A percentile compares a stretch with the other conserved stretches of the same genome.
Evolutionary conservation across 768 basidiomycete species (phyloP).

Genomic region (Solioccasus polychromus): DNA sequence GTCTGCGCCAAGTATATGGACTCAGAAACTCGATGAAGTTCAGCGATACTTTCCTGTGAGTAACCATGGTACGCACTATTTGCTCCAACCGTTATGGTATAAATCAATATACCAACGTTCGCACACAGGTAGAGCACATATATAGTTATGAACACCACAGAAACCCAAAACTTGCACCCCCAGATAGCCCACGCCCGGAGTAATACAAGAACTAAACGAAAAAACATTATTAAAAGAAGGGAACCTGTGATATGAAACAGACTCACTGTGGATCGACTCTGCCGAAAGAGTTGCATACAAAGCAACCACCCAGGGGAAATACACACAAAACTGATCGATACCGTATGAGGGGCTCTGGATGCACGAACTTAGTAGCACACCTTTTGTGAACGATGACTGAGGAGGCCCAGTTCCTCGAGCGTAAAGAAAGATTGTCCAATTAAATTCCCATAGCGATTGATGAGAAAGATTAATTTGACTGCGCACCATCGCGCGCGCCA

Average conservation of each 20-base stretch:
- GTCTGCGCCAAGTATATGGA: not conserved
- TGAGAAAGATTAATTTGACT: slow-evolving; percentile 12
- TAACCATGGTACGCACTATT: not conserved
- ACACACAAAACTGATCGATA: slow-evolving; percentile 8
- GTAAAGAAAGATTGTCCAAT: slow-evolving; percentile 5
- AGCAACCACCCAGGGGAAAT: not conserved
- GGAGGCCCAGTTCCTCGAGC: slow-evolving; percentile 13
- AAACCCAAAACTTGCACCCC: slow-evolving; percentile 1
- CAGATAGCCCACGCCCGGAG: slow-evolving; percentile 17
- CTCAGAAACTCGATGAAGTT: not conserved
- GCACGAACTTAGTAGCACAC: not conserved
- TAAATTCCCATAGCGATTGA: slow-evolving; percentile 17
- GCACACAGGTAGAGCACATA: slow-evolving; percentile 7
- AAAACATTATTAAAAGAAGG: not conserved
- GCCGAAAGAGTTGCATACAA: not conserved
- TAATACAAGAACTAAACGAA: slow-evolving; percentile 18
- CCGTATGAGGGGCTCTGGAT: too few species aligned
- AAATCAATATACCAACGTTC: not conserved
- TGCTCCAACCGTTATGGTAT: not conserved
- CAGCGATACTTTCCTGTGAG: not conserved
- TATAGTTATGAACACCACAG: not conserved
- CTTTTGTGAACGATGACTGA: slow-evolving; percentile 1
- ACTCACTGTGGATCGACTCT: slow-evolving; percentile 16
- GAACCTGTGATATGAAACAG: not conserved
- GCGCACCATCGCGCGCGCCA: slow-evolving; percentile 4